These are phyloP conservation scores for Nemania serpens DNA, from an alignment of 2,329 filamentous ascomycete species.

Conservation along the genomic window DNA sequence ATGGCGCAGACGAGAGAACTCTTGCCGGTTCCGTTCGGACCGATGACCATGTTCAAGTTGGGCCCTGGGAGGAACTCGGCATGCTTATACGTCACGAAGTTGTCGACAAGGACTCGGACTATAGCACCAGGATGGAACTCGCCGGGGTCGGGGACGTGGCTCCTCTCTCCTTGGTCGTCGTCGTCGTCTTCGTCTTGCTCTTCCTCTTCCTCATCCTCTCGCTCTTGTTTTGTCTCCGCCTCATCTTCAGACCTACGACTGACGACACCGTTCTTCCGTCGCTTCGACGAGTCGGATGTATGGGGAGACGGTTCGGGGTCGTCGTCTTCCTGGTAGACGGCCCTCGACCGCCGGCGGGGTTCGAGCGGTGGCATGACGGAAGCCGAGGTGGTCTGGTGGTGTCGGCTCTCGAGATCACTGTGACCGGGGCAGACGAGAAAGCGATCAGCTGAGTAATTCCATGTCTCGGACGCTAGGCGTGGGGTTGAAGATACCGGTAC, in stretches of 20 bases:
- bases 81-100: conserved; percentile 94
- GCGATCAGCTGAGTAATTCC: background rate
- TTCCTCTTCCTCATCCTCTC: background rate
- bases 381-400: background rate
- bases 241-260: conserved; percentile 21
- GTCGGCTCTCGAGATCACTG: too few relatives aligned
- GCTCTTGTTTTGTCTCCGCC: background rate
- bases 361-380: conserved; percentile 37
- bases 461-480: too few relatives aligned
- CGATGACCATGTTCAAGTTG: conserved; percentile 97
- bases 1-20: conserved; percentile 97
- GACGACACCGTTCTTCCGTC: conserved; percentile 24
- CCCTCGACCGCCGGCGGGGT: conserved; percentile 50
- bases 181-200: background rate
- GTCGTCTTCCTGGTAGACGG: conserved; percentile 45
- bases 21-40: conserved; percentile 98
- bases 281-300: conserved; percentile 36
- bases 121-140: conserved; percentile 78
- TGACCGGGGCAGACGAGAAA: background rate
- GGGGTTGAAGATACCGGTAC: too few relatives aligned
- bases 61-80: conserved; percentile 92
- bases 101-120: conserved; percentile 79
- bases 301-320: conserved; percentile 40
- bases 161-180: conserved; percentile 11
- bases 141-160: conserved; percentile 1